A percentile compares a stretch with the other conserved stretches of the same genome.
These are phyloP conservation scores for Rutstroemia sp. DNA, from an alignment of 2,329 filamentous ascomycete genomes.

Conservation along the genomic window DNA sequence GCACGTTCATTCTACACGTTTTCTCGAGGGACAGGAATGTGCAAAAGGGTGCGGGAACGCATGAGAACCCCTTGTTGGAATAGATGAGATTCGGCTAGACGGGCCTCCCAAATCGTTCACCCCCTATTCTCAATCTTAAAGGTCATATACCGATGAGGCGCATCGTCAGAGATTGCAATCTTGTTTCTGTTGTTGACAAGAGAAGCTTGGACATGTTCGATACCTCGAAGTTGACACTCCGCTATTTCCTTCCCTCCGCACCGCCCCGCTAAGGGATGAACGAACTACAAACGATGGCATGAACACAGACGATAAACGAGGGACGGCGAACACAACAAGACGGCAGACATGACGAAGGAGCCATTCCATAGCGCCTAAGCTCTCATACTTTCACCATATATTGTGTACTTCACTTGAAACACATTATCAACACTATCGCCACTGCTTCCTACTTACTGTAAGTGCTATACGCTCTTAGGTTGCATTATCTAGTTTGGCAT, in stretches of 20 bases:
- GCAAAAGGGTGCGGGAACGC: not conserved
- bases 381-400: too few relatives aligned
- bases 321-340: too few relatives aligned
- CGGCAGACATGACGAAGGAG: too few relatives aligned
- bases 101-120: not conserved
- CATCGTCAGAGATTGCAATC: not conserved
- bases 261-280: too few relatives aligned
- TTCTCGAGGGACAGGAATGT: not conserved
- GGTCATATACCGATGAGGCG: not conserved
- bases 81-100: not conserved
- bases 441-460: not conserved
- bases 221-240: not conserved
- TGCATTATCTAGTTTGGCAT: not conserved
- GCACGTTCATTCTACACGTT: not conserved
- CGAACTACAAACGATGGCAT: too few relatives aligned
- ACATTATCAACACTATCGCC: not conserved
- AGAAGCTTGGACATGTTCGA: slow-evolving; percentile 2
- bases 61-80: not conserved
- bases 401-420: not conserved
- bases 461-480: not conserved
- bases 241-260: not conserved
- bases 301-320: too few relatives aligned
- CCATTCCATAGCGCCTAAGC: too few relatives aligned
- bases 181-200: slow-evolving; percentile 2
- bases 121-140: not conserved